These are phyloP conservation scores for Paramecium primaurelia DNA, from an alignment of 73 alveolate genomes.

Conservation along the genomic window DNA sequence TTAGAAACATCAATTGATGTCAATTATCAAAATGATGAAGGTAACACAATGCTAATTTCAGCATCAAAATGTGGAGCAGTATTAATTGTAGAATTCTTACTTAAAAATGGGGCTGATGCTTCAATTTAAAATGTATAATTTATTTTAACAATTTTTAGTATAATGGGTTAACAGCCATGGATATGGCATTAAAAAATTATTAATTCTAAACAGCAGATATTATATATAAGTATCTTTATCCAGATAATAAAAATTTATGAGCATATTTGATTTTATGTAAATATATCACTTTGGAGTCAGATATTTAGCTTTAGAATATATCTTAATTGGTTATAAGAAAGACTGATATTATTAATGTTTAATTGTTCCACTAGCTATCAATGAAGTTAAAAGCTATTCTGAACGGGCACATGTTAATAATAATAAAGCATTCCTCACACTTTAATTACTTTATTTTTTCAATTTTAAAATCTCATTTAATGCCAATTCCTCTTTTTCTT, in stretches of 20 bases:
- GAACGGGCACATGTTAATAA: not conserved
- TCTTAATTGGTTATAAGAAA: not conserved
- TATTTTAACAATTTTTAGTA: not conserved
- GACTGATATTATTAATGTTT: not conserved
- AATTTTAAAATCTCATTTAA: not conserved
- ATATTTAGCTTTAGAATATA: not conserved
- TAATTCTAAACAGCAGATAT: constrained; percentile 1
- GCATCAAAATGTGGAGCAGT: constrained; percentile 3
- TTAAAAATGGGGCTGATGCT: constrained; percentile 39
- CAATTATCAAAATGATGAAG: not conserved
- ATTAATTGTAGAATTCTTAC: not conserved
- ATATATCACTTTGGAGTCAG: constrained; percentile 15
- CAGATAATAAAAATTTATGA: not conserved
- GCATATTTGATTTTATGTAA: not conserved
- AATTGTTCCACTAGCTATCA: not conserved
- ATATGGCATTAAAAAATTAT: not conserved
- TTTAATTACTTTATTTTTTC: not conserved
- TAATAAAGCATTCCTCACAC: not conserved
- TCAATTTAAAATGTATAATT: not conserved
- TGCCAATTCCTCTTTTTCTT: not conserved
- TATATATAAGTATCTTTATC: not conserved
- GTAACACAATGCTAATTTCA: not conserved
- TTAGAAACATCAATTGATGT: not conserved
- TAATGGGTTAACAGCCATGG: not conserved
- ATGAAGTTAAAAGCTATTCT: not conserved